Percentiles rank a stretch among this genome's conserved stretches.
Evolutionary conservation across 306 rosid species (phyloP).

Genomic region (Prunus persica): DNA sequence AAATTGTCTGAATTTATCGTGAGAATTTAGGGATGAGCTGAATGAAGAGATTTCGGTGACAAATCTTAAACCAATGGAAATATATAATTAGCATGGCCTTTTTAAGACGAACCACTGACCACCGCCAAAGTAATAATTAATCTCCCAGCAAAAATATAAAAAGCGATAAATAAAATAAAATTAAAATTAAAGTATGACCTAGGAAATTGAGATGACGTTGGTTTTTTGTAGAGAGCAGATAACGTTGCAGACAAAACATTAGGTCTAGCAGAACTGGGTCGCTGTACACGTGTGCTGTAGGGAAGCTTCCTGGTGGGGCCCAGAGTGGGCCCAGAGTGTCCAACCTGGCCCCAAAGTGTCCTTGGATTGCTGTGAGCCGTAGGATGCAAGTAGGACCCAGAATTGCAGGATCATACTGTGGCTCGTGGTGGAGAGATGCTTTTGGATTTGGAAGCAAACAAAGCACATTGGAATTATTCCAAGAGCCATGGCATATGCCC

Average conservation of each 20-base stretch:
- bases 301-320: background rate
- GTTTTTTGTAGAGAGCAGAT: background rate
- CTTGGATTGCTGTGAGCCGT: background rate
- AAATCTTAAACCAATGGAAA: too few species aligned
- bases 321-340: background rate
- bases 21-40: too few species aligned
- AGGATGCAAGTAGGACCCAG: background rate
- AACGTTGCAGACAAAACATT: background rate
- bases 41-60: too few species aligned
- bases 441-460: too few species aligned
- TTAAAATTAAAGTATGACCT: background rate
- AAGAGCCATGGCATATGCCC: too few species aligned
- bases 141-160: background rate
- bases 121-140: too few species aligned
- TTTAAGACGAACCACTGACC: too few species aligned
- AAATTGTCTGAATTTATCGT: too few species aligned
- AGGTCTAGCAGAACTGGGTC: background rate
- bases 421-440: too few species aligned
- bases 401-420: background rate
- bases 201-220: background rate
- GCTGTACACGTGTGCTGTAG: background rate
- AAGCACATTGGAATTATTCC: too few species aligned
- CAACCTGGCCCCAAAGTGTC: background rate
- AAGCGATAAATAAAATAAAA: background rate
- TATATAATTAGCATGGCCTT: too few species aligned